A percentile compares a stretch with the other conserved stretches of the same genome.
Conservation (phyloP, 331 rosid species). For the Prunus yedoensis region DNA sequence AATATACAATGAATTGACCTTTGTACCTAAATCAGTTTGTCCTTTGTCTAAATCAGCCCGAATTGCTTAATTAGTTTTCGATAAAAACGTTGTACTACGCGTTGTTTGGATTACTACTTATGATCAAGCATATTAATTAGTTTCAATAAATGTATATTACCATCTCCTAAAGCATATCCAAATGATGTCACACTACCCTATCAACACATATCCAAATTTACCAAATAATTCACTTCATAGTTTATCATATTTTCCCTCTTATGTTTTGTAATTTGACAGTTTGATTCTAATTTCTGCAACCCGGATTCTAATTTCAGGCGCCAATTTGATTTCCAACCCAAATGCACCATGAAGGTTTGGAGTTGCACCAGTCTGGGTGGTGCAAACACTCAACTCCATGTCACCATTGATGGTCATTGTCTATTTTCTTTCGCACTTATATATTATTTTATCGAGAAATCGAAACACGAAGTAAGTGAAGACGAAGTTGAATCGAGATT, state of each 20-base stretch:
- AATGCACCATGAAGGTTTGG: slow-evolving; percentile 14
- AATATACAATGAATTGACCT: slow-evolving; percentile 12
- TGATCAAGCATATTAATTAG: not conserved
- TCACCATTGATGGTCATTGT: slow-evolving; percentile 2
- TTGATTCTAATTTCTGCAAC: too few relatives aligned
- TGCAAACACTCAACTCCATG: slow-evolving; percentile 12
- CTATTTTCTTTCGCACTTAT: slow-evolving; percentile 7
- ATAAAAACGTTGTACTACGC: not conserved
- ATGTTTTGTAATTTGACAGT: too few relatives aligned
- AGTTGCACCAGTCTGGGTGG: slow-evolving; percentile 15
- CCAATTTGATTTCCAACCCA: not conserved
- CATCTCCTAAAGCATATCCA: not conserved
- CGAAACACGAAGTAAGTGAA: not conserved
- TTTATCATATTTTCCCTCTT: too few relatives aligned
- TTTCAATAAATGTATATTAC: too few relatives aligned
- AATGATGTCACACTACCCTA: not conserved
- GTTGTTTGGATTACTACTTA: slow-evolving; percentile 2
- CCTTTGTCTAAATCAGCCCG: slow-evolving; percentile 10
- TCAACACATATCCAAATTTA: too few relatives aligned
- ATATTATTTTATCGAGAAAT: slow-evolving; percentile 5
- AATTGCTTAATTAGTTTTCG: not conserved
- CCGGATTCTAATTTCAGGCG: slow-evolving; percentile 7
- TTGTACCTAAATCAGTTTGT: slow-evolving; percentile 3
- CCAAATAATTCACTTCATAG: not conserved
- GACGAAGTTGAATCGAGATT: slow-evolving; percentile 9